Conservation (phyloP, 768 basidiomycete species). For the Holtermannia corniformis region DNA sequence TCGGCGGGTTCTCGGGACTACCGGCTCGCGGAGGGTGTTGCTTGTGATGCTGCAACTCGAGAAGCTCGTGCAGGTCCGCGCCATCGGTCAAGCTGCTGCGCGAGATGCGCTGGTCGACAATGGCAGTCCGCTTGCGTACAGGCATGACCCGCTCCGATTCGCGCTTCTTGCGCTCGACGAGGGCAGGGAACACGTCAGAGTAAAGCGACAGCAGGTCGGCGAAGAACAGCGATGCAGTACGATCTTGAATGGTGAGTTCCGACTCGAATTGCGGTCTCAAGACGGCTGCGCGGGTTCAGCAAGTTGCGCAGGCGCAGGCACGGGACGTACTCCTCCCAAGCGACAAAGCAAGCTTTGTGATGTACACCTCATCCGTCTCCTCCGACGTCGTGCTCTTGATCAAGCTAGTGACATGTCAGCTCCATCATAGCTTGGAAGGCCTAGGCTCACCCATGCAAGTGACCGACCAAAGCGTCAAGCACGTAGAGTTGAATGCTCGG, state of each 20-base stretch:
- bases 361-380: conserved; percentile 67
- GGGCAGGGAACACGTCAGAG: conserved; percentile 62
- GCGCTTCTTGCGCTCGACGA: conserved; percentile 72
- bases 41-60: conserved; percentile 47
- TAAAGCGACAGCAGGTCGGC: conserved; percentile 75
- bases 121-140: conserved; percentile 72
- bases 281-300: conserved; percentile 49
- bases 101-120: conserved; percentile 78
- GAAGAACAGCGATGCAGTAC: conserved; percentile 72
- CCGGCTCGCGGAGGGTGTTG: conserved; percentile 49
- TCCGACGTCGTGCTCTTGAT: conserved; percentile 58
- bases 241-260: conserved; percentile 80
- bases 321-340: conserved; percentile 65
- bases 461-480: conserved; percentile 65
- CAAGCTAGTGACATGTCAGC: conserved; percentile 46
- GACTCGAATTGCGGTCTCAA: conserved; percentile 73
- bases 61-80: conserved; percentile 58
- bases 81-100: conserved; percentile 59
- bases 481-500: conserved; percentile 73
- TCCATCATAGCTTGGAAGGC: neutral
- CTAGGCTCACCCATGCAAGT: conserved; percentile 57
- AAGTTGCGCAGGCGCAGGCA: neutral
- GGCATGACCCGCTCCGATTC: conserved; percentile 80
- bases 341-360: conserved; percentile 77
- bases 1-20: neutral